Base-by-base conservation (phyloP, 768 basidiomycete genomes). In the Asterophora lycoperdoides region DNA sequence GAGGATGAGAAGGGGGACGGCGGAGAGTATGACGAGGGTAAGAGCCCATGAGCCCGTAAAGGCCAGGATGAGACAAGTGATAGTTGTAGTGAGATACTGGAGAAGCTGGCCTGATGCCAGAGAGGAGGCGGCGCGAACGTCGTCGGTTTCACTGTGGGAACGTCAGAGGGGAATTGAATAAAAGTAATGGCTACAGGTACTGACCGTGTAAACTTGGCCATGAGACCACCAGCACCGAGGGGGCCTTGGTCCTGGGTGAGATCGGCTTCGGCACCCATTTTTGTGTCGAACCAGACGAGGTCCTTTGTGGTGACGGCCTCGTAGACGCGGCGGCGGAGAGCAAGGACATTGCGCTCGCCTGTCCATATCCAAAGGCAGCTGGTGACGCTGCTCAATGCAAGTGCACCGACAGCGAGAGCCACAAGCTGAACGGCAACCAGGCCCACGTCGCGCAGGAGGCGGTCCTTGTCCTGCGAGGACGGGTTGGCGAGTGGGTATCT, bases 281-380 rank as follows among this genome's bases (percentile, higher is more conserved):
- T 83, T 34, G 78, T 66, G 67, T 96, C 93, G 62, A 92, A 96
- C 93, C 94, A 96, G n/a, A 76, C 74, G 79, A 95, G 86, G 17
- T 84, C 83, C 59, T 84, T 86, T 18, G 60, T 61, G 13, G 80
- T 76, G 20, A 96, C 79, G 1, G 82, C 78, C 3, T 63, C 59
- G 61, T 89, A 95, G 5, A 94, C 85, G 41, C 70, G 69, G 58
- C 75, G 73, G 52, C 93, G 70, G 15, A 96, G 66, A 7, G 76
- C 74, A 56, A 83, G 69, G 6, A 84, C 81, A 54, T 91, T 89
- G 49, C 80, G 72, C 64, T 97, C 95, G 3, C 91, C 93, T 5
- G 84, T 80, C 71, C 83, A 81, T 40, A 93, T 89, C 95, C 95
- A 98, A 8, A 95, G 65, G 20, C 74, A 75, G 41, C 83, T 83